Evolutionary conservation across 805 yeast genomes (phyloP), one percentile per base, ranked within the genome.

Genomic region (Sungouiella blattae): DNA sequence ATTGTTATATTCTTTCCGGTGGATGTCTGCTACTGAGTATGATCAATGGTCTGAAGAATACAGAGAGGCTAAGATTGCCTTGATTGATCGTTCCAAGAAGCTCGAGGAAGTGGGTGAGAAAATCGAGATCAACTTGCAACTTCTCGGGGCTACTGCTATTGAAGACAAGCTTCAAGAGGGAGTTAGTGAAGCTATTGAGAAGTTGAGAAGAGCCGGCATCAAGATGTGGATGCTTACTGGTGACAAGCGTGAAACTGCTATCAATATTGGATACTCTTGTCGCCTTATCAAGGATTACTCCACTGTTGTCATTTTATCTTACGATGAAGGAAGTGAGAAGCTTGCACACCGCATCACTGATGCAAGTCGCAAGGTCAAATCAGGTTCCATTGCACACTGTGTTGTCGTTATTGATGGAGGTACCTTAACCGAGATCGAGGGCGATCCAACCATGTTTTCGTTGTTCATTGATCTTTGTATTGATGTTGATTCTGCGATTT

Each of bases 181-280:
- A n/a, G 98, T 93, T 5, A 83, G 97, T 15, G 96, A 89, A 36
- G 77, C 98, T 0, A 89, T 93, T 44, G 97, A 87, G 39, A 88
- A 87, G 52, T 71, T 93, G 32, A 76, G 95, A 49, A 72, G 94
- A 44, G 98, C 99, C 0, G 96, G 96, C 2, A 87, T 93, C 38
- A 87, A 83, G 52, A 63, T 93, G 70, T 93, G 99, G 99, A 93
- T 93, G 97, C 67, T 93, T 31, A 93, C 99, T 0, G 99, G 99
- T 29, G 99, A 93, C 57, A 94, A 94, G 55, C 71, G 97, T 40
- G 99, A 93, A 60, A 93, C 99, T 0, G 99, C 99, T 1, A 88
- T 93, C 41, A 93, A 88, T 53, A 91, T 93, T 59, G 98, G 98
- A 1, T 86, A 89, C 52, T 85, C 98, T 5, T 93, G 98, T 59